Evolutionary conservation across 1,284 basidiomycete species (phyloP).

Genomic region (Boletus sp.): DNA sequence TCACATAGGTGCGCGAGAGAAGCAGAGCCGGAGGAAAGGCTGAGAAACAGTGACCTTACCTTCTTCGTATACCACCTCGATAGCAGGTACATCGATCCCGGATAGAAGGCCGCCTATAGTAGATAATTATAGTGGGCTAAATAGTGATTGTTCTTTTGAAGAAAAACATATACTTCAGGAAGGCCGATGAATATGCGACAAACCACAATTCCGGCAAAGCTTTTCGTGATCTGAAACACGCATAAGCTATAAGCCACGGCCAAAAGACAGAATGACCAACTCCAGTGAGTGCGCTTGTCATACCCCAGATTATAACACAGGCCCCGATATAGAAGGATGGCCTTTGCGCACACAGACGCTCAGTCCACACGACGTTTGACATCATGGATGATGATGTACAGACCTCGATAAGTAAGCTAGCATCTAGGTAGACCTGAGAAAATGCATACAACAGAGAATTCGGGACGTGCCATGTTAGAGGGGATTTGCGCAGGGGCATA

Average conservation of each 20-base stretch:
- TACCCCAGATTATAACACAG: constrained; percentile 66
- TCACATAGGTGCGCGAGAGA: background rate
- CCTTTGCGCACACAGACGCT: constrained; percentile 39
- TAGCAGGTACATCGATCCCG: constrained; percentile 61
- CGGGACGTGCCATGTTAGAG: constrained; percentile 59
- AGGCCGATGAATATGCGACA: constrained; percentile 67
- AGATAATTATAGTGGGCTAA: too few species aligned
- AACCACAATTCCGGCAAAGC: constrained; percentile 57
- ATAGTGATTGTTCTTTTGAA: background rate
- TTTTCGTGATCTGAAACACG: constrained; percentile 50
- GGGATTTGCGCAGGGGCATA: constrained; percentile 67
- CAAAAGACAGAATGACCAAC: constrained; percentile 41
- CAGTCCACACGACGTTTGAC: background rate
- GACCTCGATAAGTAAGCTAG: constrained; percentile 57
- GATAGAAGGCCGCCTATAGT: constrained; percentile 61
- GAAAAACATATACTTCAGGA: constrained; percentile 49
- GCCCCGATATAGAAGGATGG: constrained; percentile 65
- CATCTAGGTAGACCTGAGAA: constrained; percentile 40
- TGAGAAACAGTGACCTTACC: constrained; percentile 36
- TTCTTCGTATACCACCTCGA: constrained; percentile 71
- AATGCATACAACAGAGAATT: background rate
- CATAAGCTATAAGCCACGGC: background rate
- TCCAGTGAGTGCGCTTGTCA: constrained; percentile 64
- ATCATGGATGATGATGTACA: background rate
- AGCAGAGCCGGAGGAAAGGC: background rate